Evolutionary conservation across 495 filamentous ascomycete species (phyloP), one percentile per base, ranked within the genome.

Genomic region (Aspergillus funiculosus): DNA sequence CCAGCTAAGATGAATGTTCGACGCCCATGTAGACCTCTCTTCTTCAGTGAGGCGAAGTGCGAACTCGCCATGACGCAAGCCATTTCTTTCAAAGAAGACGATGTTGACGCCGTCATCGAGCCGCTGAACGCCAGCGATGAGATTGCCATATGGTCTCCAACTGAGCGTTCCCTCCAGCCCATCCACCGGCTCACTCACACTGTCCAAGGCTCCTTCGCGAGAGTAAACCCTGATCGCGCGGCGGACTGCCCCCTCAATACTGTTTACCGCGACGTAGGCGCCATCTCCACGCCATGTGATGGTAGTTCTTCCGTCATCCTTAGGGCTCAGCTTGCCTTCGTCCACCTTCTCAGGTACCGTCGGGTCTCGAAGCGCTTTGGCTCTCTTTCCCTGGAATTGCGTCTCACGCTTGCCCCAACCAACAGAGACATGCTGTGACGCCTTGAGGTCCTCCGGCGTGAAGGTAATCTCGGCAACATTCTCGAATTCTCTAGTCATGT

Each of bases 331-430:
- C 10, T 78, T 67, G 20, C 92, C 92, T 58, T 87, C 82, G 49
- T 96, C 92, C 14, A 95, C 79, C 61, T 85, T 88, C 63, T 96
- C 91, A 0, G 92, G 92, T 41, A 98, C 83, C 14, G 92, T 98
- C 11, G 92, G 92, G 61, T 98, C 92, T 43, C 85, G 76, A 27
- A 97, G 74, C 21, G 86, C 86, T 60, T 89, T 92, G 26, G 90
- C 92, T 56, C 89, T 81, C 59, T 87, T 89, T 38, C 92, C 92
- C 58, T 95, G 85, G 58, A 98, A 98, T 66, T 98, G 92, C 5
- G 92, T 98, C 64, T 98, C 92, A 59, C 84, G 82, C 71, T 97
- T 97, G 49, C 92, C 92, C 92, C 92, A 98, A 40, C 92, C 92
- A 17, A 98, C 92, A 14, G 89, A 95, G 31, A 98, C 92, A 77